Base-by-base conservation (phyloP, 352 stramenopile species). In the Globisporangium abappressorium region DNA sequence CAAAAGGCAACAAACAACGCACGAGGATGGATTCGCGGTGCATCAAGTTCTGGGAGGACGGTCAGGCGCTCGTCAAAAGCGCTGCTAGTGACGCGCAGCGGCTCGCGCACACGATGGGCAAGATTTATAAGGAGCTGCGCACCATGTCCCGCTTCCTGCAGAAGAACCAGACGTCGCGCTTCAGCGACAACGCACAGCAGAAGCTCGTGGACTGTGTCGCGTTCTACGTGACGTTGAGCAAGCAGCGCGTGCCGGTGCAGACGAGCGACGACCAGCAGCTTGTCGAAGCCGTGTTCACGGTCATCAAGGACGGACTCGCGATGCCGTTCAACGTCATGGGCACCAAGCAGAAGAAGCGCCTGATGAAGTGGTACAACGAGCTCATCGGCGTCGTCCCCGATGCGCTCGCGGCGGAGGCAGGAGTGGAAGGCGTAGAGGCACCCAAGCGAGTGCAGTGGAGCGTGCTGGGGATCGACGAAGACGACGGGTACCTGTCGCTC, bases 321-420 rank as follows among this genome's bases (percentile, higher is more conserved):
- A 95, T 95, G 87, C 87, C 85, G 4, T 94, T 92, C 65, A 91
- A 82, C 63, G 85, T 94, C 57, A 74, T 94, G 57, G 80, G 84
- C 65, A 82, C 79, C 18, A 95, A 94, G 63, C 82, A 94, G 57
- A 94, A 95, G 72, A 94, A 93, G 60, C 77, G 71, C 20, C 71
- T 94, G 49, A 64, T 95, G 30, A 95, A 95, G 60, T 92, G 87
- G 84, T 89, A 94, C 78, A 93, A 93, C 55, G 85, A 95, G 62
- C 76, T 93, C 57, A 90, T 93, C 46, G 74, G 68, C 30, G 62
- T 85, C 51, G 76, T 87, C 54, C 74, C 72, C 8, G 82, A 89
- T 51, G 70, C 67, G 30, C 68, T 84, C 18, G 46, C 66, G 53
- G 66, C 72, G 2, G 70, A 79, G 1, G 74, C 68, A 5, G 63